Conservation (phyloP, 192 early-diverging fungal species). For the Coemansia sp. region DNA sequence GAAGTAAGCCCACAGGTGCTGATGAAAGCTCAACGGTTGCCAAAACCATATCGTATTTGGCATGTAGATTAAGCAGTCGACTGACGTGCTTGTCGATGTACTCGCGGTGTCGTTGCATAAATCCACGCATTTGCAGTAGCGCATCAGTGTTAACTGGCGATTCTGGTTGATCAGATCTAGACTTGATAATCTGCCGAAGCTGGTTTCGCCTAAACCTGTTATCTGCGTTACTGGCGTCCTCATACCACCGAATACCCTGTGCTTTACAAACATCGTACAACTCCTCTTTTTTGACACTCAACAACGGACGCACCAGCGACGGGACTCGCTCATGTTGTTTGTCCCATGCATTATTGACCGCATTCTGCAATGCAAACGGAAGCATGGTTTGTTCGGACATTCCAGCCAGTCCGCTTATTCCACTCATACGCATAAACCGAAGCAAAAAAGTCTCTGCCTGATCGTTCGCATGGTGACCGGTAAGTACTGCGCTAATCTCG, state of each 20-base stretch:
- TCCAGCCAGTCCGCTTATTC: constrained; percentile 39
- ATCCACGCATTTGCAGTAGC: constrained; percentile 27
- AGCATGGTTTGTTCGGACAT: constrained; percentile 29
- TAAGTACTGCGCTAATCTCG: constrained; percentile 26
- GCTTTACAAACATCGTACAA: constrained; percentile 27
- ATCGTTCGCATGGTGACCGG: constrained; percentile 52
- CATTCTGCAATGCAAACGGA: neutral
- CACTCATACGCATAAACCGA: constrained; percentile 42
- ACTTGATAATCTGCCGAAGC: constrained; percentile 32
- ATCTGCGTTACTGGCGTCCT: constrained; percentile 49
- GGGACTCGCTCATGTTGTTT: neutral
- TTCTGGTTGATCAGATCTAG: neutral
- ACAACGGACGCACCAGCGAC: constrained; percentile 43
- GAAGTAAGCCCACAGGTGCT: neutral
- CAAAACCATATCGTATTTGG: constrained; percentile 10
- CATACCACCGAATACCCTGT: constrained; percentile 35
- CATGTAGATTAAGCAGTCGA: constrained; percentile 9
- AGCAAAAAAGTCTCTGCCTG: constrained; percentile 56
- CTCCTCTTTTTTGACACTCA: constrained; percentile 26
- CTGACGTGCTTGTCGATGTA: constrained; percentile 19
- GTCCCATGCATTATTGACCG: neutral
- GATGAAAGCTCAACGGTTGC: constrained; percentile 22
- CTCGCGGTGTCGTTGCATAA: constrained; percentile 43
- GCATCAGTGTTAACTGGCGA: constrained; percentile 23
- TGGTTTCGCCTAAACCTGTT: constrained; percentile 34